Conservation (phyloP, 345 rosid genomes). For the Fremontodendron californicum region DNA sequence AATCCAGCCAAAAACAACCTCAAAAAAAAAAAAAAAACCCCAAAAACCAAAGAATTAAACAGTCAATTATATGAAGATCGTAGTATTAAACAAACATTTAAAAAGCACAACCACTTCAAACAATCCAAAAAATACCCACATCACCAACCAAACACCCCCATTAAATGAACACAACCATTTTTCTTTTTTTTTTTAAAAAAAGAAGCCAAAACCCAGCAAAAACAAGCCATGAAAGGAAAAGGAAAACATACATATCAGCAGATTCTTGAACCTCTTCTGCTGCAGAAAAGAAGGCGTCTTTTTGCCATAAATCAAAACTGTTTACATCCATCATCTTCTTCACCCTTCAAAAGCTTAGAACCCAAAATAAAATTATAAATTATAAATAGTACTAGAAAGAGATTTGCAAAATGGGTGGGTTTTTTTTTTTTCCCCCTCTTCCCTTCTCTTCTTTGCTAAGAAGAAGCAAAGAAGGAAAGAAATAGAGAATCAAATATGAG, state of each 20-base stretch:
- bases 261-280: constrained; percentile 98
- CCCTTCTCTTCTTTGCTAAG: constrained; percentile 32
- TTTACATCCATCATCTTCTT: constrained; percentile 77
- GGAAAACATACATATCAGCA: constrained; percentile 60
- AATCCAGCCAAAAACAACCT: background rate
- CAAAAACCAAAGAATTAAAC: background rate
- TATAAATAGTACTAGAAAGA: background rate
- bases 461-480: too few relatives aligned
- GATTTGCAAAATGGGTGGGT: background rate
- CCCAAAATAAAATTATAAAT: constrained; percentile 1
- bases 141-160: background rate
- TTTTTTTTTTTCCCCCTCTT: background rate
- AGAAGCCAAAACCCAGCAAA: background rate
- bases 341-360: background rate
- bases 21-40: background rate
- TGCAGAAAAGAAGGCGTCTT: constrained; percentile 78
- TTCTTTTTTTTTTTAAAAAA: background rate
- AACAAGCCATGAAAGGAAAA: background rate
- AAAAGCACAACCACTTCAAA: background rate
- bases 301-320: constrained; percentile 82
- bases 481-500: too few relatives aligned
- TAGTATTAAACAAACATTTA: background rate
- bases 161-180: background rate
- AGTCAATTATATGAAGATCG: background rate
- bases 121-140: background rate